Conservation (phyloP, 495 filamentous ascomycete genomes). For the Penicillium canariense region DNA sequence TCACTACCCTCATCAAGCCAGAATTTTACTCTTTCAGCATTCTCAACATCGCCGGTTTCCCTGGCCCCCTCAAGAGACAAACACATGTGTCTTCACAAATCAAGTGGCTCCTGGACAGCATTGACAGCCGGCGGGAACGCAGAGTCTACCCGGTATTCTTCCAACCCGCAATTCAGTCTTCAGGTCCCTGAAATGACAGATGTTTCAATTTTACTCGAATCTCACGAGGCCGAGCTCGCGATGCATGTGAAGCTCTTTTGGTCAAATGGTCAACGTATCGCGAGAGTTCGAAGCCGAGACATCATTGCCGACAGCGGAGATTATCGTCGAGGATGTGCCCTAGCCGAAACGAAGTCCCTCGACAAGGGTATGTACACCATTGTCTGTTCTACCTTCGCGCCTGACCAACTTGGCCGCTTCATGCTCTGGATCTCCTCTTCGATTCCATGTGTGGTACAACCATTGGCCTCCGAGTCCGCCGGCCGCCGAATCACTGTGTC, state of each 20-base stretch:
- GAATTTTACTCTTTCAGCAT: conserved; percentile 80
- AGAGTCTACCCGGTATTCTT: conserved; percentile 66
- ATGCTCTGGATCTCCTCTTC: conserved; percentile 67
- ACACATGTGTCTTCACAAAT: conserved; percentile 53
- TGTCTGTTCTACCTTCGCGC: conserved; percentile 84
- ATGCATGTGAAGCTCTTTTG: conserved; percentile 83
- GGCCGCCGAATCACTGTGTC: conserved; percentile 60
- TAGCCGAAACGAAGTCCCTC: conserved; percentile 57
- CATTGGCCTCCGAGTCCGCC: conserved; percentile 63
- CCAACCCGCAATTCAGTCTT: conserved; percentile 83
- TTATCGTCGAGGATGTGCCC: conserved; percentile 74
- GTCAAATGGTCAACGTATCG: conserved; percentile 67
- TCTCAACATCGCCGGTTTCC: conserved; percentile 59
- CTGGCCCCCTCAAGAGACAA: conserved; percentile 59
- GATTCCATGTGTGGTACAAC: conserved; percentile 47
- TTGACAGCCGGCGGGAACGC: conserved; percentile 83
- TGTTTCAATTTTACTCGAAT: conserved; percentile 70
- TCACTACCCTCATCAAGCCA: conserved; percentile 65
- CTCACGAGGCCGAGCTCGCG: conserved; percentile 64
- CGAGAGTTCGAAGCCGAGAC: conserved; percentile 66
- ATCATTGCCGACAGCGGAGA: conserved; percentile 78
- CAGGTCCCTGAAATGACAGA: conserved; percentile 53
- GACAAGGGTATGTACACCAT: conserved; percentile 76
- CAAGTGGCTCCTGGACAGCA: conserved; percentile 66
- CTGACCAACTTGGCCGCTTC: conserved; percentile 71